These are phyloP conservation scores for Postia placenta DNA, from an alignment of 768 basidiomycete species.

Conservation along the genomic window DNA sequence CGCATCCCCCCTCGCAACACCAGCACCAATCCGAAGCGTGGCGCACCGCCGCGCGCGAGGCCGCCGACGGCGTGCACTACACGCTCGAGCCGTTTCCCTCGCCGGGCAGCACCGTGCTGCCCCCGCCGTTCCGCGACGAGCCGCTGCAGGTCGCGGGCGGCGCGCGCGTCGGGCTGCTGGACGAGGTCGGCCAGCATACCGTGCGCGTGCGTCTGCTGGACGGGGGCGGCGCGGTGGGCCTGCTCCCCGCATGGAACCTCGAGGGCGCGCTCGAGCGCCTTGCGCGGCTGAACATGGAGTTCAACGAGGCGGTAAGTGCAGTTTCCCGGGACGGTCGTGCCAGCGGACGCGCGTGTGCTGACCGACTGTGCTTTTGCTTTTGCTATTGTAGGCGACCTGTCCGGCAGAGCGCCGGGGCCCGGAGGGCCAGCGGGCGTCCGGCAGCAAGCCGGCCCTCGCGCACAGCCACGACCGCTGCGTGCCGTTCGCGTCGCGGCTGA, in stretches of 20 bases:
- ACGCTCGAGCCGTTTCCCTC: conserved; percentile 19
- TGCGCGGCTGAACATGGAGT: conserved; percentile 23
- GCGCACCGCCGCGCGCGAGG: conserved; percentile 17
- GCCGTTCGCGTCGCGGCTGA: conserved; percentile 10
- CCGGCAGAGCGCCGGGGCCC: conserved; percentile 11
- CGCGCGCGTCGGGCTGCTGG: conserved; percentile 18
- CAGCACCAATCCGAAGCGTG: conserved; percentile 11
- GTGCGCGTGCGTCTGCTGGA: conserved; percentile 17
- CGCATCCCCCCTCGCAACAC: conserved; percentile 2
- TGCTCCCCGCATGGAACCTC: conserved; percentile 22
- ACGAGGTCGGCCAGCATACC: conserved; percentile 18
- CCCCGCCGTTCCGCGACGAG: conserved; percentile 18
- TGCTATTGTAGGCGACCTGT: conserved; percentile 11
- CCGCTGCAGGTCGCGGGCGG: conserved; percentile 18
- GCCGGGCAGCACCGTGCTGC: conserved; percentile 12
- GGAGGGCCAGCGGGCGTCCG: conserved; percentile 10
- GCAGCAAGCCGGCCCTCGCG: conserved; percentile 4
- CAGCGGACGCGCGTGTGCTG: background rate
- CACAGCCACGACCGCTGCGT: conserved; percentile 17
- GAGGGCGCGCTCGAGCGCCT: conserved; percentile 23
- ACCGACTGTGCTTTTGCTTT: too few relatives aligned
- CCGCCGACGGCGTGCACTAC: conserved; percentile 21
- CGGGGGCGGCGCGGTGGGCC: conserved; percentile 15
- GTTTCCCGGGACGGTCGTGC: background rate
- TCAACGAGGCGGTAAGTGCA: conserved; percentile 23